Evolutionary conservation across 768 basidiomycete species (phyloP).

Genomic region (Crucibulum laeve): DNA sequence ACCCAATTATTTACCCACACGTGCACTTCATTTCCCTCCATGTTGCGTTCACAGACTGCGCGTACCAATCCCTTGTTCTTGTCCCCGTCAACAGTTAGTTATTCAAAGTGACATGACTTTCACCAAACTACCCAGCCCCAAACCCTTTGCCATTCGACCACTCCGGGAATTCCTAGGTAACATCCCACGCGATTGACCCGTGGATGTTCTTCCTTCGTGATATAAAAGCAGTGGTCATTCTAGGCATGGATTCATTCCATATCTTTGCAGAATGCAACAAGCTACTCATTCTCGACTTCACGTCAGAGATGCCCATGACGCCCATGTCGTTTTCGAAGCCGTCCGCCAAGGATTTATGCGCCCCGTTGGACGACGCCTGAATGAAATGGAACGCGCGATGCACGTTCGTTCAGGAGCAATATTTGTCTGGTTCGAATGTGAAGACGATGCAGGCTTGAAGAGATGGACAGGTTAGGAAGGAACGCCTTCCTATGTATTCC

Average conservation of each 20-base stretch:
- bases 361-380: conserved; percentile 51
- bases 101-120: conserved; percentile 18
- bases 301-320: conserved; percentile 61
- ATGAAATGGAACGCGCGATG: conserved; percentile 53
- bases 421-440: conserved; percentile 69
- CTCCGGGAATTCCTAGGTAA: conserved; percentile 13
- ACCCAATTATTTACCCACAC: conserved; percentile 19
- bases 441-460: conserved; percentile 61
- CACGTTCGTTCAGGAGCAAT: conserved; percentile 58
- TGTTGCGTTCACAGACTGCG: conserved; percentile 16
- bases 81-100: conserved; percentile 17
- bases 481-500: neutral
- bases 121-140: conserved; percentile 7
- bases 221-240: conserved; percentile 16
- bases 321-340: conserved; percentile 63
- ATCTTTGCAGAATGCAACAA: conserved; percentile 37
- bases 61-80: conserved; percentile 27
- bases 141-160: conserved; percentile 6
- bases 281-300: conserved; percentile 64
- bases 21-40: conserved; percentile 20
- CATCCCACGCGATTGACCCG: conserved; percentile 21
- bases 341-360: conserved; percentile 51
- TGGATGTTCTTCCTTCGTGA: conserved; percentile 13
- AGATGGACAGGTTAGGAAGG: conserved; percentile 50
- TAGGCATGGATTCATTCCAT: conserved; percentile 1